Conservation (phyloP, 257 asterid species). For the Solanum sejunctum region DNA sequence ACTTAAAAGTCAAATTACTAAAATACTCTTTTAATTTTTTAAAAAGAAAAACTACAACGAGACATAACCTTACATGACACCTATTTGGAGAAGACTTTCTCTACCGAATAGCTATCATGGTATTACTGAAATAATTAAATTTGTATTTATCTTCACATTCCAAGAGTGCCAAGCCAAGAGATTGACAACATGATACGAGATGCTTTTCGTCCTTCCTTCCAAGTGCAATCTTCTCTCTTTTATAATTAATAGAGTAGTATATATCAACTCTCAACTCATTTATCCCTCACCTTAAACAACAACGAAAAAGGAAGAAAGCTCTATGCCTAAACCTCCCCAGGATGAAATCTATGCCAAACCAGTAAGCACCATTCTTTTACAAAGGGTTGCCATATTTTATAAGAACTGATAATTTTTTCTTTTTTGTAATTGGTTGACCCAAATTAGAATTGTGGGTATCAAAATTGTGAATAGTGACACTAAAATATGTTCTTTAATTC, state of each 20-base stretch:
- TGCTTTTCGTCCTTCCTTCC: not conserved
- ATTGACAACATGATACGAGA: no score
- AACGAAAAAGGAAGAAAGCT: slow-evolving; percentile 68
- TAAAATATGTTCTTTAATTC: not conserved
- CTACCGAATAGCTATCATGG: no score
- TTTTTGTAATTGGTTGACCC: not conserved
- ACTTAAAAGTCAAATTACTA: no score
- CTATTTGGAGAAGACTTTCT: no score
- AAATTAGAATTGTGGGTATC: not conserved
- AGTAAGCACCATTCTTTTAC: slow-evolving; percentile 15
- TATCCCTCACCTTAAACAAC: not conserved
- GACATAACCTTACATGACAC: no score
- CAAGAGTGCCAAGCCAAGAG: no score
- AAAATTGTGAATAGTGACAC: not conserved
- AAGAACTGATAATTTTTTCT: not conserved
- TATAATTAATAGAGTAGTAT: not conserved
- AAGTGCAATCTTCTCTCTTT: not conserved
- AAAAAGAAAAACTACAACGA: no score
- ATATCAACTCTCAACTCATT: not conserved
- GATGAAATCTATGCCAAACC: slow-evolving; percentile 61
- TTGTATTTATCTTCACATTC: no score
- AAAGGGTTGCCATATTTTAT: not conserved
- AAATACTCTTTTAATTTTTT: no score
- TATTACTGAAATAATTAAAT: no score
- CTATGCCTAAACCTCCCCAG: slow-evolving; percentile 21